These are phyloP conservation scores for Colletotrichum falcatum DNA, from an alignment of 2,329 filamentous ascomycete genomes.

Conservation along the genomic window DNA sequence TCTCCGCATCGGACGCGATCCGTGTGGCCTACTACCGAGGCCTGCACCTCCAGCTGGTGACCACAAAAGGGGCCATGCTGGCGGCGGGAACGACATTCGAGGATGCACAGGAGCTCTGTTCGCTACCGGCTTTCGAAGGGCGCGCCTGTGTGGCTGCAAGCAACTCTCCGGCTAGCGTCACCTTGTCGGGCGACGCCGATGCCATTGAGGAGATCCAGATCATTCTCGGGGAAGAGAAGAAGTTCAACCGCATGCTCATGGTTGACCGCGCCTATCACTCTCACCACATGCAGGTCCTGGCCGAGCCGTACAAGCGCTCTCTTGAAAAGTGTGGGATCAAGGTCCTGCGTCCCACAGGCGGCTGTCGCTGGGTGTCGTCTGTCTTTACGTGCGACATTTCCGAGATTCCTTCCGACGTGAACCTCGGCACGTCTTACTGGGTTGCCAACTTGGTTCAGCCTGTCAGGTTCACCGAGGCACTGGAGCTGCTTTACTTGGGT, in stretches of 20 bases:
- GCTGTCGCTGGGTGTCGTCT: background rate
- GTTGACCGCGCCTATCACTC: slow-evolving; percentile 43
- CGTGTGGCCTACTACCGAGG: slow-evolving; percentile 55
- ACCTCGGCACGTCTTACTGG: slow-evolving; percentile 20
- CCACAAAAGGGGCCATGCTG: slow-evolving; percentile 64
- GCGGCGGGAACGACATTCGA: slow-evolving; percentile 63
- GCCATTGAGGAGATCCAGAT: slow-evolving; percentile 46
- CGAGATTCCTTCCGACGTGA: background rate
- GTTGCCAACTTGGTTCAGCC: slow-evolving; percentile 21
- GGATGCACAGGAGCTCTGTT: slow-evolving; percentile 49
- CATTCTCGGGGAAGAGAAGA: slow-evolving; percentile 32
- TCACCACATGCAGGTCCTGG: slow-evolving; percentile 41
- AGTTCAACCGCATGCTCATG: slow-evolving; percentile 40
- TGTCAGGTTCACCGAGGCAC: slow-evolving; percentile 10
- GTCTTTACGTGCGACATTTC: background rate
- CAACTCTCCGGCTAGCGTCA: slow-evolving; percentile 65
- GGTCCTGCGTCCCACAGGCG: background rate
- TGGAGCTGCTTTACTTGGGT: no score
- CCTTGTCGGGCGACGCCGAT: slow-evolving; percentile 53
- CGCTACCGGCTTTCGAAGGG: slow-evolving; percentile 39
- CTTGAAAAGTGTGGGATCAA: background rate
- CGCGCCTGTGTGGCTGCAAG: slow-evolving; percentile 53
- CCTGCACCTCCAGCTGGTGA: slow-evolving; percentile 38
- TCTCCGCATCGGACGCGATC: slow-evolving; percentile 53
- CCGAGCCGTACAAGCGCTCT: slow-evolving; percentile 43